These are phyloP conservation scores for Neoboletus brunneissimus DNA, from an alignment of 768 basidiomycete genomes.

Conservation along the genomic window DNA sequence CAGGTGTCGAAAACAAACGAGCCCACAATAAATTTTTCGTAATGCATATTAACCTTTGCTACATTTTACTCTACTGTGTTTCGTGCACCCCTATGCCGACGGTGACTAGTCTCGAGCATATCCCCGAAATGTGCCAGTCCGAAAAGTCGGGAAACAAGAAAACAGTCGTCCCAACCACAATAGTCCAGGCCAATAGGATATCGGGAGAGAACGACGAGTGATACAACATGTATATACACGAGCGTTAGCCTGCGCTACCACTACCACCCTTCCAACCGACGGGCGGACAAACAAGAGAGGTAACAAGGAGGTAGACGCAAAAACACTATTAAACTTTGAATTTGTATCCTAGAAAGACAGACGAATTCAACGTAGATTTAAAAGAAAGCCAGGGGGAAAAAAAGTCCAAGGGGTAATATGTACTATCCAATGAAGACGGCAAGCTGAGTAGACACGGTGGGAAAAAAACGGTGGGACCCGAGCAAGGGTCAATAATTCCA, in stretches of 20 bases:
- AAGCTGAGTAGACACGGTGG: not conserved
- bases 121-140: too few relatives aligned
- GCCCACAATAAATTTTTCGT: too few relatives aligned
- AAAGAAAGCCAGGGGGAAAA: not conserved
- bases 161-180: not conserved
- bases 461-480: conserved; percentile 2
- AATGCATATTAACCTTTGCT: too few relatives aligned
- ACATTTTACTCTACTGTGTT: too few relatives aligned
- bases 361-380: not conserved
- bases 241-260: conserved; percentile 9
- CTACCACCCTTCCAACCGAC: not conserved
- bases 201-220: conserved; percentile 7
- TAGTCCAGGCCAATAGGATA: conserved; percentile 19
- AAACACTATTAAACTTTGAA: conserved; percentile 25
- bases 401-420: conserved; percentile 31
- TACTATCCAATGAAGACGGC: conserved; percentile 13
- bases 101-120: too few relatives aligned
- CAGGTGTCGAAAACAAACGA: too few relatives aligned
- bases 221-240: conserved; percentile 29
- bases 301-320: conserved; percentile 4
- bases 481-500: conserved; percentile 30
- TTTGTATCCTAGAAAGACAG: conserved; percentile 24
- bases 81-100: too few relatives aligned
- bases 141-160: too few relatives aligned
- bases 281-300: not conserved